Evolutionary conservation across 306 rosid species (phyloP), one percentile per base, ranked within the genome.

Genomic region (Vigna unguiculata): DNA sequence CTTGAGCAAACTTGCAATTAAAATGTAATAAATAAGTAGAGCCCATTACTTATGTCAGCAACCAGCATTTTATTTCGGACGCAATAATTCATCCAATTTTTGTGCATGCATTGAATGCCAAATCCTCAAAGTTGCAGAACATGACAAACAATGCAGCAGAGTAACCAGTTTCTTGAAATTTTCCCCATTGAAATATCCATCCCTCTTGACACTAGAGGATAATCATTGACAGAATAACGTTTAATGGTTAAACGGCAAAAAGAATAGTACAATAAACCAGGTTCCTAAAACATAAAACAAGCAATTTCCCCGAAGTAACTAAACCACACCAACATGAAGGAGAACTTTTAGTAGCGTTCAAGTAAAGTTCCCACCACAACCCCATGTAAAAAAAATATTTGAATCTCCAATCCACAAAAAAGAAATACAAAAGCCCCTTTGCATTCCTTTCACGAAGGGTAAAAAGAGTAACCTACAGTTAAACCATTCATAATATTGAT

Each of bases 261-360:
- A 36, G 20, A 59, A 22, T 66, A 45, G 53, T 30, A 28, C 9
- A 21, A 14, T 43, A 62, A 25, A 48, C 49, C 30, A 16, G 40
- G 15, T 36, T 76, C 61, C 73, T 76, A 20, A 54, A 48, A 45
- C 24, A 53, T 57, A 66, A 67, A 71, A 73, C 14, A 51, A 67
- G 80, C 76, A 80, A 71, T 55, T 28, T 51, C 75, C 74, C 36
- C 69, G 64, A 80, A 78, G 48, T 55, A 69, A 84, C 78, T 71
- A 62, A 68, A 84, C 78, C 78, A 51, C 74, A 32, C 69, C 74
- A 52, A 84, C 78, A 78, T 65, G 70, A 20, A 53, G 47, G 58
- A 76, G 71, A 76, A 73, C 78, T 51, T 83, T 82, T 40, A 61
- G 76, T 77, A 51, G 59, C 86, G 64, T 74, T 81, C 72, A 78